phyloP scores from a whole-genome alignment of 208 protist species.

The Ichthyophonus hoferi region DNA sequence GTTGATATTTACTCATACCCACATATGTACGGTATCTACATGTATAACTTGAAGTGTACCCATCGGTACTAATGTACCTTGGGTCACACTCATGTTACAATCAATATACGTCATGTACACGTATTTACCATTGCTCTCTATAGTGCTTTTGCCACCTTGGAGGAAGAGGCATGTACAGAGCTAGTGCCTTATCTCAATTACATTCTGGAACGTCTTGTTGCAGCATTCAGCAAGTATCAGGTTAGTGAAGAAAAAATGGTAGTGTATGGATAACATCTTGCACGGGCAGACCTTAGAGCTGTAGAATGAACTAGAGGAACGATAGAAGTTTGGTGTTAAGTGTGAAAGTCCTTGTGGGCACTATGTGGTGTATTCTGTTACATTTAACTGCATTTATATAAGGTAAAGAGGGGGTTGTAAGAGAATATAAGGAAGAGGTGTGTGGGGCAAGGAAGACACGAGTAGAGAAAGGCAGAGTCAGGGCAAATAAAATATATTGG shows the following conservation, averaged over 20 bases:
- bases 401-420: no score
- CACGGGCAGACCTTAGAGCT: no score
- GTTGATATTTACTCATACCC: no score
- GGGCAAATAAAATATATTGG: no score
- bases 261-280: no score
- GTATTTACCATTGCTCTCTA: conserved; percentile 54
- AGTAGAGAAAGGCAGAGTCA: no score
- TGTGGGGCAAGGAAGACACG: no score
- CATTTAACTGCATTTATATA: background rate
- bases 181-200: conserved; percentile 59
- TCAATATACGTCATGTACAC: no score
- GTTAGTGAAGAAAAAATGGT: conserved; percentile 20
- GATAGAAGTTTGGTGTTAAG: background rate
- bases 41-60: background rate
- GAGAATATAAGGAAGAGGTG: no score
- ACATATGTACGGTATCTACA: background rate
- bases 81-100: no score
- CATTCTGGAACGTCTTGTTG: conserved; percentile 58
- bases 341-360: background rate
- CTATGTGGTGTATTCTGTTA: background rate
- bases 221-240: conserved; percentile 65
- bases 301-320: no score
- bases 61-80: no score
- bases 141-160: conserved; percentile 67
- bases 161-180: conserved; percentile 56